phyloP scores from a whole-genome alignment of 164 flowering plant species.

The Vitis vinifera region DNA sequence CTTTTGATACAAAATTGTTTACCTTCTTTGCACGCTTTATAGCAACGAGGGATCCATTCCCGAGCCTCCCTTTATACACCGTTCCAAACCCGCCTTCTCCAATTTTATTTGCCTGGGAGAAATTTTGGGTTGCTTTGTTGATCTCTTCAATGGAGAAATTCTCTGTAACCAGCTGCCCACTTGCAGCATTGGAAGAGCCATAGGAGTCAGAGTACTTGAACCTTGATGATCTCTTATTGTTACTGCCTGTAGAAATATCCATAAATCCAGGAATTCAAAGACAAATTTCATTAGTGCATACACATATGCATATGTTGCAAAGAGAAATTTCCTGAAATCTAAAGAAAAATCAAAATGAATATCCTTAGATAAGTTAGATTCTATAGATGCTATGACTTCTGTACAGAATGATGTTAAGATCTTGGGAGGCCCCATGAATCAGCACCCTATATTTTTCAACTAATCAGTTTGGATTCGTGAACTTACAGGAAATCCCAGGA shows the following conservation, averaged over 20 bases:
- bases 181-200: conserved; percentile 22
- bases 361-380: no score
- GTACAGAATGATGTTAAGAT: no score
- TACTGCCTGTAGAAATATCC: conserved; percentile 38
- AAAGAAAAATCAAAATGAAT: no score
- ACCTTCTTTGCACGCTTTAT: conserved; percentile 76
- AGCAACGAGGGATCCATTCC: conserved; percentile 63
- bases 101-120: conserved; percentile 47
- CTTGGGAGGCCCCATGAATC: no score
- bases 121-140: conserved; percentile 52
- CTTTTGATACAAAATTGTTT: not conserved
- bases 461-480: not conserved
- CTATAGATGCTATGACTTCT: no score
- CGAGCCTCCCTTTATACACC: conserved; percentile 62
- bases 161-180: conserved; percentile 18
- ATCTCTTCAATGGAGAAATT: conserved; percentile 54
- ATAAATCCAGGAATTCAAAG: conserved; percentile 30
- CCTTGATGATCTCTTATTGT: conserved; percentile 24
- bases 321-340: no score
- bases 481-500: conserved; percentile 30
- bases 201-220: conserved; percentile 29
- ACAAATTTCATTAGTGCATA: not conserved
- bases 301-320: no score
- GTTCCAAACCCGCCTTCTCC: conserved; percentile 73
- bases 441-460: no score